Evolutionary conservation across 1,284 basidiomycete genomes (phyloP).

Genomic region (Ustilago sp.): DNA sequence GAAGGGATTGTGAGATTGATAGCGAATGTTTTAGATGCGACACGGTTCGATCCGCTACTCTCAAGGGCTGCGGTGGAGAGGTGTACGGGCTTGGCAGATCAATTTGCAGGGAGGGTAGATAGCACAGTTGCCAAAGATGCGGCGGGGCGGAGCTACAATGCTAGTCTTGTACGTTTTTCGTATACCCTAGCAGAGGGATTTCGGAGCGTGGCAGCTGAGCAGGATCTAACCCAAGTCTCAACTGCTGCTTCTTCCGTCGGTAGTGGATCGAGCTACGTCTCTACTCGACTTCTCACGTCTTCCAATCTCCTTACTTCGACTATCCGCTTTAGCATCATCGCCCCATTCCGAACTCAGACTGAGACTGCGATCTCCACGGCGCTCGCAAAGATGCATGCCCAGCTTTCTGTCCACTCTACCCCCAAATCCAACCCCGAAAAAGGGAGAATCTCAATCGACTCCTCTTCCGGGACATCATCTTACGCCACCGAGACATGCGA

Average conservation of each 20-base stretch:
- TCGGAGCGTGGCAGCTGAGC: conserved; percentile 10
- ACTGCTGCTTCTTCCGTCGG: not conserved
- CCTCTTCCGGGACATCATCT: conserved; percentile 26
- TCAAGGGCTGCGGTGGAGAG: conserved; percentile 82
- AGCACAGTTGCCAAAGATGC: conserved; percentile 10
- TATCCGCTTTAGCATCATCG: conserved; percentile 1
- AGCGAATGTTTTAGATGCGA: conserved; percentile 90
- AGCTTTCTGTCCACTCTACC: conserved; percentile 5
- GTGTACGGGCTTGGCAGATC: conserved; percentile 71
- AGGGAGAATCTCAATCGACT: conserved; percentile 12
- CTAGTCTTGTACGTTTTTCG: conserved; percentile 26
- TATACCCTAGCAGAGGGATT: conserved; percentile 15
- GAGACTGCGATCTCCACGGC: not conserved
- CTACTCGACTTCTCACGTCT: conserved; percentile 1
- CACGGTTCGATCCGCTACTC: conserved; percentile 89
- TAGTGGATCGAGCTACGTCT: not conserved
- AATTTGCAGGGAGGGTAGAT: conserved; percentile 10
- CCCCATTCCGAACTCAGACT: not conserved
- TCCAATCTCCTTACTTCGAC: not conserved
- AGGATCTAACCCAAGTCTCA: not conserved
- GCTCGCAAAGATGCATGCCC: conserved; percentile 29
- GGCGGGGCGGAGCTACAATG: conserved; percentile 16
- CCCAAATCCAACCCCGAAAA: not conserved
- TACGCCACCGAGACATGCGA: conserved; percentile 28
- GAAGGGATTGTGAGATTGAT: conserved; percentile 69